phyloP scores from a whole-genome alignment of 176 grass and related monocot species.

The Oryza australiensis region DNA sequence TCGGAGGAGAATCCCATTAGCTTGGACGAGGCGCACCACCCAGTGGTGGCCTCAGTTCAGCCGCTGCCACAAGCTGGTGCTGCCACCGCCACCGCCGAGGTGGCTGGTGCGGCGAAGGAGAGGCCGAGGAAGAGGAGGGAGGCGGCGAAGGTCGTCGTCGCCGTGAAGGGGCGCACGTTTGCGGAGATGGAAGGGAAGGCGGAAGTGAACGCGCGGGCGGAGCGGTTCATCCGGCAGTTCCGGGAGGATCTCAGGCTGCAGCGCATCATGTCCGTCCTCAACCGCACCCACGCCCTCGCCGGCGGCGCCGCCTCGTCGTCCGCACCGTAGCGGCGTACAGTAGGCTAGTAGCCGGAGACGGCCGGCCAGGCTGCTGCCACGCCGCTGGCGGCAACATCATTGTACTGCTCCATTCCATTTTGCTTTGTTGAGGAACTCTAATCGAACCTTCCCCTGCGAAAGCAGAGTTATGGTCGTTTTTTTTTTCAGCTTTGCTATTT shows the following conservation, averaged over 20 bases:
- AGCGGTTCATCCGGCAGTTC: conserved; percentile 38
- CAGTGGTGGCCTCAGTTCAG: neutral
- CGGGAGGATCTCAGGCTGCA: conserved; percentile 47
- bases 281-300: neutral
- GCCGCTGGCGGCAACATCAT: no score
- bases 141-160: neutral
- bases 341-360: no score
- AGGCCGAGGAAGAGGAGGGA: neutral
- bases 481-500: no score
- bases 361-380: no score
- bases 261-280: conserved; percentile 43
- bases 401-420: no score
- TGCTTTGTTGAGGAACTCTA: no score
- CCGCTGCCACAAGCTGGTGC: neutral
- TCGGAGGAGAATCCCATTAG: neutral
- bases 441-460: no score
- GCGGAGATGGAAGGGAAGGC: conserved; percentile 12
- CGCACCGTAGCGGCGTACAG: no score
- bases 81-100: neutral
- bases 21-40: neutral
- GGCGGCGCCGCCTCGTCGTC: neutral
- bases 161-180: neutral
- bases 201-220: conserved; percentile 44
- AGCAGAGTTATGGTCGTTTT: no score
- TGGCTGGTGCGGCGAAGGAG: neutral